Evolutionary conservation across 1,284 basidiomycete species (phyloP), one percentile per base, ranked within the genome.

Genomic region (Irpex rosettiformis): DNA sequence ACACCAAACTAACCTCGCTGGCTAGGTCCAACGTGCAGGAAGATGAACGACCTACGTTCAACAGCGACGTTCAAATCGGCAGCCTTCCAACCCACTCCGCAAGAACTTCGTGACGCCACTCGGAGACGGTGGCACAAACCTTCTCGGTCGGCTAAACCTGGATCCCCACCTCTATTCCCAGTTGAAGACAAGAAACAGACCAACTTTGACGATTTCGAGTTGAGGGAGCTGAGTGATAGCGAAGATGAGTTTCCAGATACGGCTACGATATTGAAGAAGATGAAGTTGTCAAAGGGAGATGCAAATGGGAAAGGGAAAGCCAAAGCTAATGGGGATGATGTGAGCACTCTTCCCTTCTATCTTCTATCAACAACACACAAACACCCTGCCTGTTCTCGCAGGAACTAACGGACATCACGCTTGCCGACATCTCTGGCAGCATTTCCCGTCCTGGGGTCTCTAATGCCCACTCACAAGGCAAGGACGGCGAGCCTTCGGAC

Each of bases 11-110:
- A n/a, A n/a, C n/a, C n/a, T n/a, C n/a, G n/a, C n/a, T n/a, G n/a
- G n/a, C n/a, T n/a, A 84, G 83, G 82, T 62, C 84, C 84, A 4
- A 81, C 76, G 0, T 85, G 84, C 72, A 80, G 79, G 69, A 80
- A 79, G 70, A 82, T 83, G 81, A 73, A 72, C 55, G 78, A 84
- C 65, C 69, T 85, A n/a, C 71, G 69, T 0, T 69, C 72, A 0
- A 70, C 73, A 29, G 76, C 77, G 49, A 70, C 83, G 22, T 88
- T 86, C 76, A 76, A 76, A 56, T 73, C 79, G 2, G 68, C 73
- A 3, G 82, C 84, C 1, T 88, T 88, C 62, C 79, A 85, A 62
- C 84, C 86, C 0, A 73, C 75, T 0, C 55, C 61, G 0, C 70
- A 73, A 7, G 72, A 72, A 25, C 58, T 75, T 6, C 61, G 63